Percentiles rank a stretch among this genome's conserved stretches.
Evolutionary conservation across 768 basidiomycete genomes (phyloP).

Genomic region (Coprinopsis sp.): DNA sequence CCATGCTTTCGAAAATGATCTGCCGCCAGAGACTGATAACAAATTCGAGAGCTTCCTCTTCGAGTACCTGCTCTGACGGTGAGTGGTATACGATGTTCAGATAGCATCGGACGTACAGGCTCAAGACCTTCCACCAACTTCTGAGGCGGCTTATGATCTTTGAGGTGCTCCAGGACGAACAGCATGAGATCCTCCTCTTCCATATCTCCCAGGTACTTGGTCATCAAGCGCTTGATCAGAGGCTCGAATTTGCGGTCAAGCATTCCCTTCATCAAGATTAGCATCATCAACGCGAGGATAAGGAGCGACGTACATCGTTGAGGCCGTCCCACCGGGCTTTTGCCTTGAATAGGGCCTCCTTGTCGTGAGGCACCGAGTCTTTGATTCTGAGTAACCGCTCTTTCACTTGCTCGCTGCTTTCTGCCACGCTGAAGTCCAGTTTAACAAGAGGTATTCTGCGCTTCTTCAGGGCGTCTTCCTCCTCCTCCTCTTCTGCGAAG

Average conservation of each 20-base stretch:
- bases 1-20: slow-evolving; percentile 93
- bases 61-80: slow-evolving; percentile 61
- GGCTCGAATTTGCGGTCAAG: slow-evolving; percentile 87
- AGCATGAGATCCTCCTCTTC: slow-evolving; percentile 93
- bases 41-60: slow-evolving; percentile 84
- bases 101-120: slow-evolving; percentile 57
- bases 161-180: slow-evolving; percentile 89
- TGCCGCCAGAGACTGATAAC: slow-evolving; percentile 83
- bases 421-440: slow-evolving; percentile 83
- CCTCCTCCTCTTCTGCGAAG: slow-evolving; percentile 80
- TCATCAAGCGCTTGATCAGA: slow-evolving; percentile 76
- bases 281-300: slow-evolving; percentile 10
- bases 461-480: slow-evolving; percentile 80
- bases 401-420: slow-evolving; percentile 71
- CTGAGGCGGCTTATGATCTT: slow-evolving; percentile 81
- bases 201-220: slow-evolving; percentile 84
- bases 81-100: background rate
- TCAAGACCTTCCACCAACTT: slow-evolving; percentile 89
- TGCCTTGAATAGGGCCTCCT: slow-evolving; percentile 72
- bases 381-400: slow-evolving; percentile 78
- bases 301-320: slow-evolving; percentile 59
- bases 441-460: slow-evolving; percentile 85
- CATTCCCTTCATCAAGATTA: slow-evolving; percentile 46
- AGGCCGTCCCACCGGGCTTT: slow-evolving; percentile 92
- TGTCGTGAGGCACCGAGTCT: slow-evolving; percentile 69